Conservation (phyloP, 371 early-diverging fungal species). For the Choanephora cucurbitarum region DNA sequence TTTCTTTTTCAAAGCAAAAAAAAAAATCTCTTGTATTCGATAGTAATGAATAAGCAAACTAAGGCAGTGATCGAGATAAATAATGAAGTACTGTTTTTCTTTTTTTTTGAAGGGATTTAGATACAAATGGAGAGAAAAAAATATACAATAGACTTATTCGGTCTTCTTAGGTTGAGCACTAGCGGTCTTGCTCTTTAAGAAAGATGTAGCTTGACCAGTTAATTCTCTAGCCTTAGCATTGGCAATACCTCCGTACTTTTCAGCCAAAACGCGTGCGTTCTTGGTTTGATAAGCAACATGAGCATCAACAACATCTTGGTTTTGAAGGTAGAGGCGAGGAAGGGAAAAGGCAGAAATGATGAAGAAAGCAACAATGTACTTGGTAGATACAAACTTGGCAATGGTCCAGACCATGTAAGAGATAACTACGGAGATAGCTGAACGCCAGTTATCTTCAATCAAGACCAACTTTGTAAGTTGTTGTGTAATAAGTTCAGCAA, state of each 20-base stretch:
- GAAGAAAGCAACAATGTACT: slow-evolving; percentile 51
- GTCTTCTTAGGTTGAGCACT: slow-evolving; percentile 9
- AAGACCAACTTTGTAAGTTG: slow-evolving; percentile 54
- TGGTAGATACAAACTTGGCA: slow-evolving; percentile 59
- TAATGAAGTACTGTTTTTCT: too few relatives aligned
- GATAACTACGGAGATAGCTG: slow-evolving; percentile 45
- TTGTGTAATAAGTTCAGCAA: slow-evolving; percentile 45
- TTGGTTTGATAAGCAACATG: slow-evolving; percentile 46
- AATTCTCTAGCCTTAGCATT: slow-evolving; percentile 31
- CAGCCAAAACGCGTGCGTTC: slow-evolving; percentile 29
- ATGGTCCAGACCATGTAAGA: slow-evolving; percentile 60
- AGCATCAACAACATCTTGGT: slow-evolving; percentile 54
- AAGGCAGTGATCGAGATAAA: too few relatives aligned
- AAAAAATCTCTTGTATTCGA: too few relatives aligned
- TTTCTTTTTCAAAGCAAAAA: too few relatives aligned
- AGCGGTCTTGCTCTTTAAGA: slow-evolving; percentile 12
- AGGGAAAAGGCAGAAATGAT: slow-evolving; percentile 48
- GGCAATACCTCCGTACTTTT: slow-evolving; percentile 38
- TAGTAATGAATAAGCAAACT: too few relatives aligned
- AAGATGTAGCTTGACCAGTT: slow-evolving; percentile 9
- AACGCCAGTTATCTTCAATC: slow-evolving; percentile 56
- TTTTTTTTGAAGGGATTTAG: too few relatives aligned
- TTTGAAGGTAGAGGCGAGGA: slow-evolving; percentile 56
- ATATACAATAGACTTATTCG: slow-evolving; percentile 7
- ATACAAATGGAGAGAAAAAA: too few relatives aligned